A percentile compares a stretch with the other conserved stretches of the same genome.
Evolutionary conservation across 805 yeast genomes (phyloP).

Genomic region (Candida andamanensis): DNA sequence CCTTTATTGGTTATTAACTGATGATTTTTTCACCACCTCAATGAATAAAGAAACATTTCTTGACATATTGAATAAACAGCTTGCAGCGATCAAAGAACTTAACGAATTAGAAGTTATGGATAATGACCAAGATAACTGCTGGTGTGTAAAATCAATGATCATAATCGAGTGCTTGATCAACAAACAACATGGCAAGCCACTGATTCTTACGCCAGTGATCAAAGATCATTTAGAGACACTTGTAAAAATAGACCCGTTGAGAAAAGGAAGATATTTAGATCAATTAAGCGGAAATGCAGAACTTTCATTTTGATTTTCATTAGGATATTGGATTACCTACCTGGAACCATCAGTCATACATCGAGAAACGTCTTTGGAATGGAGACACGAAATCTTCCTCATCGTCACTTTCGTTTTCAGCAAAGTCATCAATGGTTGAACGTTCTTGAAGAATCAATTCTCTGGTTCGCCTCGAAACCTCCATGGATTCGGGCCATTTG

Average conservation of each 20-base stretch:
- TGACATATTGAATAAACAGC: conserved; percentile 41
- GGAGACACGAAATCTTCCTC: too few relatives aligned
- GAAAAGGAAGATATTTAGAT: conserved; percentile 55
- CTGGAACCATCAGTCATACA: too few relatives aligned
- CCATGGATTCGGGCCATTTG: too few relatives aligned
- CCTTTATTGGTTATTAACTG: conserved; percentile 68
- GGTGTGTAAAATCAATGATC: conserved; percentile 69
- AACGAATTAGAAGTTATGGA: conserved; percentile 72
- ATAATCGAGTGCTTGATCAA: conserved; percentile 34
- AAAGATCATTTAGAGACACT: conserved; percentile 36
- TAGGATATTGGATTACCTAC: too few relatives aligned
- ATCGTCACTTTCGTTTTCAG: too few relatives aligned
- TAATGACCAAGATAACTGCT: conserved; percentile 52
- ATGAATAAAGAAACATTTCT: conserved; percentile 24
- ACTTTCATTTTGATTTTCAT: conserved; percentile 3
- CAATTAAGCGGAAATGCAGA: conserved; percentile 16
- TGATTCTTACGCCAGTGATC: conserved; percentile 24
- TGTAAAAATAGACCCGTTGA: conserved; percentile 56
- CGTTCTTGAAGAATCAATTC: too few relatives aligned
- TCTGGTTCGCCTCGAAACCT: too few relatives aligned
- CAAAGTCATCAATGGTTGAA: too few relatives aligned
- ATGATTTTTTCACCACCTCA: conserved; percentile 31
- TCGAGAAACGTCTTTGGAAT: too few relatives aligned
- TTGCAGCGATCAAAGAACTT: conserved; percentile 50
- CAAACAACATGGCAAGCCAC: conserved; percentile 5